These are phyloP conservation scores for Xerocomellus intermedius DNA, from an alignment of 768 basidiomycete species.

Conservation along the genomic window DNA sequence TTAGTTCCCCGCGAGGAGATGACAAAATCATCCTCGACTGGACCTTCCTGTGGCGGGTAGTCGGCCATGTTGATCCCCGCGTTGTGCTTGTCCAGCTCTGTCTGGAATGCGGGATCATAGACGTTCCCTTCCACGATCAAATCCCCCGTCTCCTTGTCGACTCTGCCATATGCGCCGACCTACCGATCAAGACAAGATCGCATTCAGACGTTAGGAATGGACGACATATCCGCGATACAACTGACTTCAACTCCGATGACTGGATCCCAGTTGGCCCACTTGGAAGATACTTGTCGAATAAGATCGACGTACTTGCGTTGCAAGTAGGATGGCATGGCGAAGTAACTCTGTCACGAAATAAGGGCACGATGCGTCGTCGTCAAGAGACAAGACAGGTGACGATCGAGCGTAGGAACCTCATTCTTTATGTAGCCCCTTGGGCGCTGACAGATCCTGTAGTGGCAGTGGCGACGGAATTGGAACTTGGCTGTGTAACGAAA, in stretches of 20 bases:
- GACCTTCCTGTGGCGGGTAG: conserved; percentile 10
- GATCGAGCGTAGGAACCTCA: not conserved
- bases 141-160: conserved; percentile 32
- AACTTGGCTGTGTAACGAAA: not conserved
- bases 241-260: conserved; percentile 26
- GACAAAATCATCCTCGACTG: too few species aligned
- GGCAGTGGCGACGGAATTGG: not conserved
- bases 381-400: not conserved
- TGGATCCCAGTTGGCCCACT: conserved; percentile 41
- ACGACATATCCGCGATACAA: not conserved
- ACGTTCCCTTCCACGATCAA: conserved; percentile 36
- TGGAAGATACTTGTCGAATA: conserved; percentile 29
- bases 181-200: not conserved
- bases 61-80: conserved; percentile 14
- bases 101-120: conserved; percentile 27
- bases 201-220: not conserved
- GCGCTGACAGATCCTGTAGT: not conserved
- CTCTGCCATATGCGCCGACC: conserved; percentile 37
- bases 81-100: conserved; percentile 14
- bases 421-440: not conserved
- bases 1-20: not conserved
- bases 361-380: too few species aligned
- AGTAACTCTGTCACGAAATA: too few species aligned
- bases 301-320: conserved; percentile 38
- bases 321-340: conserved; percentile 7